Base-by-base conservation (phyloP, 2,329 filamentous ascomycete species). In the Fusarium humuli region DNA sequence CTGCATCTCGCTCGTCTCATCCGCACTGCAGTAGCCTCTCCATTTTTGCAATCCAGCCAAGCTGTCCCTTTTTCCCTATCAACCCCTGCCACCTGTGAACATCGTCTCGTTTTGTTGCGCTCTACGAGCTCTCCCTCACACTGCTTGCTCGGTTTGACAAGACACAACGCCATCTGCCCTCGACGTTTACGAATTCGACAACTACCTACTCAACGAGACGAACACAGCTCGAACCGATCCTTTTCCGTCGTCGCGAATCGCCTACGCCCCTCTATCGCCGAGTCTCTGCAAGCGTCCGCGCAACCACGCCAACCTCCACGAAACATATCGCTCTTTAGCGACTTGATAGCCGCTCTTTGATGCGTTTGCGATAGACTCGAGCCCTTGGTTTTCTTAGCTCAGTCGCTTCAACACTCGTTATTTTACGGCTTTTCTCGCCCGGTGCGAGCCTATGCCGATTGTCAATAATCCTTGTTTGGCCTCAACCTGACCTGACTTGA, bases 31-130 rank as follows among this genome's bases (percentile, higher is more conserved):
- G 58, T 61, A 59, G 62, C 70, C 65, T 68, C 61, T 61, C 65
- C 69, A 61, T 70, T 57, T 66, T 68, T 62, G 50, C 69, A 72
- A 71, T 63, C 58, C 73, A 73, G 73, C 71, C 73, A 75, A 75
- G 69, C 65, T 75, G 73, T 75, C 73, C 73, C 73, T 72, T 74
- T 67, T 41, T 57, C 47, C 37, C 29, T 62, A 60, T 34, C 55
- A 60, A 50, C 37, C 69, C 58, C 42, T 68, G 60, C 69, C 25
- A 61, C 63, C 61, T 65, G 32, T 41, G 59, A 69, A 61, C 48
- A 56, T 50, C 69, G 42, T 68, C 52, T 52, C 23, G 23, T 52
- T 30, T 52, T 42, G 34, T 64, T 69, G 69, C 69, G 69, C 73
- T 72, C 70, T 64, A 59, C 69, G 65, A 68, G 61, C 61, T 61